Conservation (phyloP, 2,329 filamentous ascomycete species). For the Xylaria sp. region DNA sequence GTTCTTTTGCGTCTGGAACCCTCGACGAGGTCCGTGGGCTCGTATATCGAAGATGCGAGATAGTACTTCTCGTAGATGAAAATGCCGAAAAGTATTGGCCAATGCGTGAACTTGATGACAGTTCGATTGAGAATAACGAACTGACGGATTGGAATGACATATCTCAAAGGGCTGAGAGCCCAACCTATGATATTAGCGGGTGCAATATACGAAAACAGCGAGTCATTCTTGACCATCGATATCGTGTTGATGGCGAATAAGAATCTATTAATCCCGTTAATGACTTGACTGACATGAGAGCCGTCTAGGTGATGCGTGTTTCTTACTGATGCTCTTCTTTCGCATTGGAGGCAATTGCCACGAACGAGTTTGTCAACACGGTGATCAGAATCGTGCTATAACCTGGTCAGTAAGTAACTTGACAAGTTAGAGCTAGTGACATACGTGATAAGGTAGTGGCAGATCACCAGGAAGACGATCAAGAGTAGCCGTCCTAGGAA, state of each 20-base stretch:
- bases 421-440: constrained; percentile 7
- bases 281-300: neutral
- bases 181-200: constrained; percentile 89
- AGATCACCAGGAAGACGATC: constrained; percentile 82
- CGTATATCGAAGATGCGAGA: constrained; percentile 69
- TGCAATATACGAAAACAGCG: constrained; percentile 87
- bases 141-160: constrained; percentile 68
- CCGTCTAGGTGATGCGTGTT: neutral
- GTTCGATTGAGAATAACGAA: constrained; percentile 86
- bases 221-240: constrained; percentile 97
- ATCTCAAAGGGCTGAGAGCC: constrained; percentile 78
- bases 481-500: constrained; percentile 70
- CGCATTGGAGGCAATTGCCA: constrained; percentile 88
- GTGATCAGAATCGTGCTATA: constrained; percentile 79
- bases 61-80: constrained; percentile 81
- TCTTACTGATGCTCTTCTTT: constrained; percentile 76
- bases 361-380: constrained; percentile 94
- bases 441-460: constrained; percentile 84
- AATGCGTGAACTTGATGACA: constrained; percentile 86
- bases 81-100: constrained; percentile 80
- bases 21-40: constrained; percentile 82
- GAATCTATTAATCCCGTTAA: constrained; percentile 46
- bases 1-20: constrained; percentile 50
- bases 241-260: constrained; percentile 95
- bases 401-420: constrained; percentile 18